Conservation (phyloP, 176 grass and related monocot genomes). For the Carex myosuroides region DNA sequence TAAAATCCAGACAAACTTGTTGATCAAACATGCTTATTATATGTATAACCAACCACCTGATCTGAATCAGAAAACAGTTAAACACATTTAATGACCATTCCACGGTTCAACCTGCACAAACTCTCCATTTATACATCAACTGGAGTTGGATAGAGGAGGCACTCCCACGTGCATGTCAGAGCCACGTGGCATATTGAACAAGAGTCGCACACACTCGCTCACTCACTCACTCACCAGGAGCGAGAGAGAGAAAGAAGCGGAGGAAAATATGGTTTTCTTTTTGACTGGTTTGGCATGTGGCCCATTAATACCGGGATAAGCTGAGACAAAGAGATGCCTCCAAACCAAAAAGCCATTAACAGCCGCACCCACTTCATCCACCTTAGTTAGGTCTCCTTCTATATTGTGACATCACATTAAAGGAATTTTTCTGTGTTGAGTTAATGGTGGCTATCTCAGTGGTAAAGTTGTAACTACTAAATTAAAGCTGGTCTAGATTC, state of each 20-base stretch:
- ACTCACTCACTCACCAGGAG: background rate
- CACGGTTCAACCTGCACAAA: background rate
- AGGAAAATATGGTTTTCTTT: background rate
- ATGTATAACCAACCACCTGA: background rate
- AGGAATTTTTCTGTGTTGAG: background rate
- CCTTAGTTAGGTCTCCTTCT: background rate
- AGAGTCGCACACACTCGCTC: slow-evolving; percentile 1
- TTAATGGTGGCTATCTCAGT: background rate
- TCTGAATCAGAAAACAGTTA: background rate
- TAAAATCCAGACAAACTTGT: background rate
- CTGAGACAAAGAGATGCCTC: slow-evolving; percentile 5
- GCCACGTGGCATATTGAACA: background rate
- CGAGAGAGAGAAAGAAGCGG: background rate
- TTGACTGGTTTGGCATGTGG: background rate
- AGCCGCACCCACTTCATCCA: slow-evolving; percentile 15
- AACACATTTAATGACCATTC: background rate
- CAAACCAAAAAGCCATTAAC: slow-evolving; percentile 3
- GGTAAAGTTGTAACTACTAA: background rate
- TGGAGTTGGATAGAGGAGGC: background rate
- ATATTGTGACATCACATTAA: slow-evolving; percentile 15
- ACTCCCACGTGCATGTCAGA: slow-evolving; percentile 14
- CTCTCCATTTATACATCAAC: background rate
- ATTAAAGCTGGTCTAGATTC: background rate
- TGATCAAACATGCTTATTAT: background rate
- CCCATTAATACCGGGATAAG: slow-evolving; percentile 8